Evolutionary conservation across 768 basidiomycete genomes (phyloP), one percentile per base, ranked within the genome.

Genomic region (Suillus decipiens): DNA sequence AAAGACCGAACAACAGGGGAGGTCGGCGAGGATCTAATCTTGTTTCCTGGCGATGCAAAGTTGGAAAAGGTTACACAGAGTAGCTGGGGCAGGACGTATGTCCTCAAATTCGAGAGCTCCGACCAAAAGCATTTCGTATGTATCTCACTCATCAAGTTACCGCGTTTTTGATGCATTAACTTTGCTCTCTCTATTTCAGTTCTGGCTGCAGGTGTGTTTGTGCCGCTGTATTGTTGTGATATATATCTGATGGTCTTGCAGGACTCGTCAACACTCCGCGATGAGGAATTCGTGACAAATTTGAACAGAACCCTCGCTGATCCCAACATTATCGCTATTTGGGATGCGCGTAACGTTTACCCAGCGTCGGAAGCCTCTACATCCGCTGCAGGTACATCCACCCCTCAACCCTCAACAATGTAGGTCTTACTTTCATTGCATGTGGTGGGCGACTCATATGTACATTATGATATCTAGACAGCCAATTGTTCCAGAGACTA

Each of bases 81-180:
- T 11, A 71, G 77, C 0, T 79, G 80, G 37, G 92, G 90, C 7
- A 81, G 93, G 64, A 87, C 89, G 5, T 93, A 92, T 68, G 92
- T 96, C 65, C 88, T 96, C 73, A 93, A 92, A 76, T 96, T 97
- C 79, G 88, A 90, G 0, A 94, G 92, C 24, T 96, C 94, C 15
- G 85, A 93, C 72, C 91, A 93, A 71, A 86, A 87, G 65, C 91
- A 95, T 74, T 96, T 97, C 74, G 95, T 96, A 71, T 75, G 87
- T 81, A 19, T 31, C n/a, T 11, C 63, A 39, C 8, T 55, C 50
- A 28, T 28, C n/a, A 22, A 36, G 28, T 45, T 45, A 12, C 61
- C 31, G 15, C 3, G 22, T 28, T 39, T 53, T 48, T 65, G 57
- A 60, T 64, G 66, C 28, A 70, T 59, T 45, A 53, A 43, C 14